Conservation (phyloP, 169 alveolate species). For the Eimeria acervulina region DNA sequence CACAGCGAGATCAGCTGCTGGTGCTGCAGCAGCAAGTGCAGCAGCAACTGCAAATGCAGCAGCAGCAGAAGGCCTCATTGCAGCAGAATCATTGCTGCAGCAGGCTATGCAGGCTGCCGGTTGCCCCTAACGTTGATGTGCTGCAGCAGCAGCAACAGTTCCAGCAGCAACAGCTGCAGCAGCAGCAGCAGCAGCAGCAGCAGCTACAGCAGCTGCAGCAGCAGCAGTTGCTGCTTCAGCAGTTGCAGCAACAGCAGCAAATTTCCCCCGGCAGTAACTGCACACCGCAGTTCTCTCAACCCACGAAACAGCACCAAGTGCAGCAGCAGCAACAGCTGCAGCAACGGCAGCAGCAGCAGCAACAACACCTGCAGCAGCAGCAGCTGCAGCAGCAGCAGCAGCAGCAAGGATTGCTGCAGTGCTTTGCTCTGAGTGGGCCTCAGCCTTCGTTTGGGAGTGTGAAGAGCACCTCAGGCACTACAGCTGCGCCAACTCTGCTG, state of each 20-base stretch:
- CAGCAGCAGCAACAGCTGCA: conserved; percentile 13
- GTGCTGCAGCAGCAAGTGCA: neutral
- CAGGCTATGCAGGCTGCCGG: neutral
- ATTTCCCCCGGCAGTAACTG: neutral
- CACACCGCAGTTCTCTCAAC: neutral
- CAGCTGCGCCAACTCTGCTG: too few relatives aligned
- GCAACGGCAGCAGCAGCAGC: conserved; percentile 35
- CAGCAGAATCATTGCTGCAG: conserved; percentile 27
- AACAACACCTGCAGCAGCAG: neutral
- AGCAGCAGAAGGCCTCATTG: neutral
- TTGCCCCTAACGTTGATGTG: neutral
- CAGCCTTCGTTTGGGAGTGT: too few relatives aligned
- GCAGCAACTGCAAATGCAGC: neutral
- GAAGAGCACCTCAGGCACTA: too few relatives aligned
- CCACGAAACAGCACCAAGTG: neutral
- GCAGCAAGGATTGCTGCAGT: neutral
- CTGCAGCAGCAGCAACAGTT: neutral
- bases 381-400: neutral
- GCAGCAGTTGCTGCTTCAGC: neutral
- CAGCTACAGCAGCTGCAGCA: neutral
- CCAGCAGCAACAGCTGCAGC: too few relatives aligned
- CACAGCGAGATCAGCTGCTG: neutral
- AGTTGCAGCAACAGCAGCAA: too few relatives aligned
- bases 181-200: too few relatives aligned
- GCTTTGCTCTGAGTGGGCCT: too few relatives aligned